Percentiles rank a stretch among this genome's conserved stretches.
These are phyloP conservation scores for Kluyveromyces sp. DNA, from an alignment of 1,139 yeast species.

Conservation along the genomic window DNA sequence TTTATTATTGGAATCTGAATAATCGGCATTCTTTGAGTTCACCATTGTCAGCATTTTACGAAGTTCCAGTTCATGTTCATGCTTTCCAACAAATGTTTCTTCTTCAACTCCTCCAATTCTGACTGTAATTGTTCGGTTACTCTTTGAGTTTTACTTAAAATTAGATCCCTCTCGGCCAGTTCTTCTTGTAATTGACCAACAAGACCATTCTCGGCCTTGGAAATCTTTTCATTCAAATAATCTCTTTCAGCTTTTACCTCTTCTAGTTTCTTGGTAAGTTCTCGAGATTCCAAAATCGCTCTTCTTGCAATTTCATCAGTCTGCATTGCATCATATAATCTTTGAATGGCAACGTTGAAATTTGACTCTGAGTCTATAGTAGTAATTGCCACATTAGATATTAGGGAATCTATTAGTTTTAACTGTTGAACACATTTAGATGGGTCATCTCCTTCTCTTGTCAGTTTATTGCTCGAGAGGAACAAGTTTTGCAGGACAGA, in stretches of 20 bases:
- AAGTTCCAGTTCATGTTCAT: conserved; percentile 81
- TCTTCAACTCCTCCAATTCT: conserved; percentile 66
- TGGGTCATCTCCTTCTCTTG: conserved; percentile 42
- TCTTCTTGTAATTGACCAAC: conserved; percentile 66
- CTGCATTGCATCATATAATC: conserved; percentile 66
- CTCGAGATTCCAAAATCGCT: conserved; percentile 68
- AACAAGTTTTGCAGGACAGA: conserved; percentile 82
- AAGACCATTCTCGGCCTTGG: conserved; percentile 79
- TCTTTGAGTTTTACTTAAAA: conserved; percentile 59
- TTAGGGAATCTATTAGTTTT: conserved; percentile 72
- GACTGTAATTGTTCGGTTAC: conserved; percentile 54
- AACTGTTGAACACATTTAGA: conserved; percentile 55
- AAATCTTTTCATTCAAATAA: conserved; percentile 61
- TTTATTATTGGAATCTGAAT: conserved; percentile 15
- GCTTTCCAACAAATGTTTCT: conserved; percentile 66
- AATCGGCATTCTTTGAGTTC: conserved; percentile 25
- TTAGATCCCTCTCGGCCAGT: conserved; percentile 63
- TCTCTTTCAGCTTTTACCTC: conserved; percentile 84
- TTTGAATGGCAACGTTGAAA: conserved; percentile 75
- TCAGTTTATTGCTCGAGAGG: conserved; percentile 33
- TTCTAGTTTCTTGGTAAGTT: conserved; percentile 59
- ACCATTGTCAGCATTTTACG: conserved; percentile 74
- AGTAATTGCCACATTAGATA: conserved; percentile 72
- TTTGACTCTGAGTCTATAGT: conserved; percentile 65
- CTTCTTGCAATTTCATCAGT: conserved; percentile 86